Evolutionary conservation across 768 basidiomycete species (phyloP), one percentile per base, ranked within the genome.

Genomic region (Xerocomellus intermedius): DNA sequence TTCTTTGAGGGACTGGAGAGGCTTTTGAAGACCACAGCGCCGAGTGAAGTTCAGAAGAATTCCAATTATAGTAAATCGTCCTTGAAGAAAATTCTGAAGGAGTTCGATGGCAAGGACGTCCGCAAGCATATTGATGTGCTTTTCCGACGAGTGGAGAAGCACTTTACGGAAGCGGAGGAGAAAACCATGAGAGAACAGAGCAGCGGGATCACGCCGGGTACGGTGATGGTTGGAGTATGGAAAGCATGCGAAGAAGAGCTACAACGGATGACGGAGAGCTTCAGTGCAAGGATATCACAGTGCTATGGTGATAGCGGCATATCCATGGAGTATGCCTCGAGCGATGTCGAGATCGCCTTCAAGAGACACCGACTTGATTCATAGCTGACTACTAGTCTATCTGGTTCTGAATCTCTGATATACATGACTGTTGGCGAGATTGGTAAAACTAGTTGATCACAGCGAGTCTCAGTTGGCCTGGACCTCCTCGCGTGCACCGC

Each of bases 1-100:
- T 97, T 89, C 72, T 97, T 98, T 62, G 92, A 97, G 43, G 93
- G 91, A 6, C 77, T 97, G 37, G 94, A 98, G 64, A 84, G 88
- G n/a, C 79, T 93, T 13, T 75, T 96, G 32, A 86, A 89, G 69
- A 88, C 86, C 5, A 88, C 88, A 2, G 83, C 88, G 10, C 80
- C 92, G 0, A 79, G 78, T 28, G 93, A 96, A 61, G 82, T 98
- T 21, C 73, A 85, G 8, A 82, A 84, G 48, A 93, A 88, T 67
- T 77, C 79, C 56, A 84, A 79, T 43, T 97, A 91, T 70, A 91
- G 77, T 64, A 85, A 86, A 62, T 82, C 84, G 0, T 75, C 87
- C 0, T 74, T 96, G n/a, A 92, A 91, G 70, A 92, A 91, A 65
- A 79, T 90, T 14, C 73, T 92, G 46, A 93, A 91, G 66, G 95